phyloP scores from a whole-genome alignment of 192 early-diverging fungal genomes.

The Rhizophlyctis rosea region DNA sequence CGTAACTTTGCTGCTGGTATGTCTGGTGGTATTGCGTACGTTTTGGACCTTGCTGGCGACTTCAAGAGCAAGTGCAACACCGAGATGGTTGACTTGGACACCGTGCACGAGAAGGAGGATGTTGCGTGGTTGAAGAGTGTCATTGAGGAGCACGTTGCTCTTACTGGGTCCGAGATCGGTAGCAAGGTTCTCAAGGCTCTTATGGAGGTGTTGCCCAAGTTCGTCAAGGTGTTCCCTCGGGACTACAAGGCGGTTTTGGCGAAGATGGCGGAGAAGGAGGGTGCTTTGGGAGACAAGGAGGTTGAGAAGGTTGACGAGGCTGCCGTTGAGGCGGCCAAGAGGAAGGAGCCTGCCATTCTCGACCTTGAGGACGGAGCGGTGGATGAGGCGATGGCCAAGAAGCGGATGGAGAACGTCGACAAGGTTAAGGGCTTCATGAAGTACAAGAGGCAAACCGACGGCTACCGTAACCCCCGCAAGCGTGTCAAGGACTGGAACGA shows the following conservation, averaged over 20 bases:
- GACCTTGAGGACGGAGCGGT: constrained; percentile 89
- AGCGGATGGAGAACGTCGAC: constrained; percentile 73
- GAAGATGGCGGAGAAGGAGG: constrained; percentile 42
- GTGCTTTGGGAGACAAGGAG: constrained; percentile 16
- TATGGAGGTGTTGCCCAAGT: constrained; percentile 66
- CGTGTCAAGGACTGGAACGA: constrained; percentile 91
- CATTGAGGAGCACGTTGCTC: constrained; percentile 76
- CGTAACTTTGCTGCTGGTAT: constrained; percentile 99
- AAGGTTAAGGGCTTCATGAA: constrained; percentile 94
- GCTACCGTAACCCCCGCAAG: constrained; percentile 79
- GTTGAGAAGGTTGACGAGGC: constrained; percentile 34
- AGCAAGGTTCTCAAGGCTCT: constrained; percentile 69
- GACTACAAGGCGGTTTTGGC: constrained; percentile 86
- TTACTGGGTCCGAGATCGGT: constrained; percentile 79
- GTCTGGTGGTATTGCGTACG: constrained; percentile 95
- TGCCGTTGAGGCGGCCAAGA: constrained; percentile 12
- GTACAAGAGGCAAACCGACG: constrained; percentile 85
- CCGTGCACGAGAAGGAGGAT: constrained; percentile 74
- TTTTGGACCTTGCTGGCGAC: constrained; percentile 65
- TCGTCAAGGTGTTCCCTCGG: constrained; percentile 90
- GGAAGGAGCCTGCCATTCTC: constrained; percentile 61
- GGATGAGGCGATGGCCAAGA: constrained; percentile 70
- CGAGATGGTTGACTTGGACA: constrained; percentile 88
- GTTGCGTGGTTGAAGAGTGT: constrained; percentile 68
- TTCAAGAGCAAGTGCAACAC: constrained; percentile 77